These are phyloP conservation scores for Skeletonema grethae DNA, from an alignment of 108 stramenopile genomes.

Conservation along the genomic window DNA sequence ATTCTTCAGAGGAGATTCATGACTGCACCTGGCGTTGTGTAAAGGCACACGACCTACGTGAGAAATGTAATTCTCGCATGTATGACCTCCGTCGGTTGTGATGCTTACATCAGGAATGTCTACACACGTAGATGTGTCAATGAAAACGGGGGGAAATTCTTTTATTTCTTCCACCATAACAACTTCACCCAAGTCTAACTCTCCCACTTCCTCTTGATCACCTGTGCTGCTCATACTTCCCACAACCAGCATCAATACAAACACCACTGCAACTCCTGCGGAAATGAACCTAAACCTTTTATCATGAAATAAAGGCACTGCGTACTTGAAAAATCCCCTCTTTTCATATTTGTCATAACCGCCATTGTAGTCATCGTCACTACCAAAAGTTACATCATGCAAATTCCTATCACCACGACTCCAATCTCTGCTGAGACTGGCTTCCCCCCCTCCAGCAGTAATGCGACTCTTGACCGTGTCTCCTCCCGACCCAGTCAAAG, in stretches of 20 bases:
- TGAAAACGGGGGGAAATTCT: neutral
- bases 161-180: neutral
- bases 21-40: neutral
- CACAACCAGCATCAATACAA: neutral
- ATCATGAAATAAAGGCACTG: neutral
- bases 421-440: neutral
- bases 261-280: neutral
- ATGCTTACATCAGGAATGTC: neutral
- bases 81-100: too few relatives aligned
- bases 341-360: neutral
- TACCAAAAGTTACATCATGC: neutral
- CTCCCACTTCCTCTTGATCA: neutral
- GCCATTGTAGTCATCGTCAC: neutral
- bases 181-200: neutral
- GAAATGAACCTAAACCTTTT: neutral
- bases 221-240: neutral
- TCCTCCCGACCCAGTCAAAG: neutral
- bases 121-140: neutral
- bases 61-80: neutral
- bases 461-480: neutral
- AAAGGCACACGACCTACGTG: neutral
- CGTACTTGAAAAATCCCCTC: neutral
- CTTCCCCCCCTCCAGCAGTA: neutral
- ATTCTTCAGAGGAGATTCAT: neutral
- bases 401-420: neutral